A percentile compares a stretch with the other conserved stretches of the same genome.
Conservation (phyloP, 2,329 filamentous ascomycete genomes). For the Arthroderma sp. region DNA sequence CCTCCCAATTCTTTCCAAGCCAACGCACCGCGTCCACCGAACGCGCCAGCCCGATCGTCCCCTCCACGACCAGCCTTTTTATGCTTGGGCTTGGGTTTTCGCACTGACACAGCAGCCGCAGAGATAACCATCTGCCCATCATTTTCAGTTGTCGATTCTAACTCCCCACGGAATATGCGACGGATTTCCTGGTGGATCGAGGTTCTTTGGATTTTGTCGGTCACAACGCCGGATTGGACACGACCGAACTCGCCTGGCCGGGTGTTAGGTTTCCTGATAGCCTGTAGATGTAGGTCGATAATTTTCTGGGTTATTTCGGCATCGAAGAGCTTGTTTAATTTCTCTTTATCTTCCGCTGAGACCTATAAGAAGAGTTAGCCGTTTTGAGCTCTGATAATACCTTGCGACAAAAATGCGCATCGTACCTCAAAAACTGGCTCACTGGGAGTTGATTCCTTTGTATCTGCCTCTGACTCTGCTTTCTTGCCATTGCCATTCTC, state of each 20-base stretch:
- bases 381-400: not conserved
- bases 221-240: conserved; percentile 41
- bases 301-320: conserved; percentile 37
- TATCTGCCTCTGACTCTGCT: too few species aligned
- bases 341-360: conserved; percentile 31
- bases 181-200: conserved; percentile 56
- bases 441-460: too few species aligned
- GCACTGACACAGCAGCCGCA: conserved; percentile 20
- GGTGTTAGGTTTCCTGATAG: conserved; percentile 41
- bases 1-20: conserved; percentile 57
- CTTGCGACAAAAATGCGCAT: too few species aligned
- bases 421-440: too few species aligned
- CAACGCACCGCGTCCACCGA: conserved; percentile 30
- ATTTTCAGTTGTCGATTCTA: conserved; percentile 65
- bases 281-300: conserved; percentile 41
- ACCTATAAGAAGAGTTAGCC: conserved; percentile 4
- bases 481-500: too few species aligned
- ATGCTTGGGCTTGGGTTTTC: conserved; percentile 5
- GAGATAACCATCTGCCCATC: conserved; percentile 53
- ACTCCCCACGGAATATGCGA: conserved; percentile 61
- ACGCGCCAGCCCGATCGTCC: conserved; percentile 14
- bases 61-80: conserved; percentile 19
- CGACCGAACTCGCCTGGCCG: conserved; percentile 44
- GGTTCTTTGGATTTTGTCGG: conserved; percentile 49
- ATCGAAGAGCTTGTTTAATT: conserved; percentile 39